Base-by-base conservation (phyloP, 306 rosid species). In the Trifolium repens region DNA sequence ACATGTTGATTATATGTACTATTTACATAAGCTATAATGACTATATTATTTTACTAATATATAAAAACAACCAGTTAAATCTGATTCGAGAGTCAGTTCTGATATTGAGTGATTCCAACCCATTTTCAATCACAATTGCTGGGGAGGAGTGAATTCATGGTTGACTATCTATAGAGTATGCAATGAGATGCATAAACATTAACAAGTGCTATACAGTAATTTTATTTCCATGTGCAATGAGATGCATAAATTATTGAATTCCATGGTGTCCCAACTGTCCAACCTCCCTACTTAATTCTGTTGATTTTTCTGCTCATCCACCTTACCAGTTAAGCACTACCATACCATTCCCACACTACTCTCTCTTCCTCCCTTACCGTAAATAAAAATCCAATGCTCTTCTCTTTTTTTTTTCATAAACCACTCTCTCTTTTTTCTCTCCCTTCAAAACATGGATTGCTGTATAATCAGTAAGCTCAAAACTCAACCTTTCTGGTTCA, bases 221-320 rank as follows among this genome's bases (percentile, higher is more conserved):
- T 30, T 30, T 30, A 30, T 4, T 30, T 30, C 40, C 40, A 37
- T 7, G 59, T 53, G 11, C 59, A 54, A 54, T 54, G 30, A 17
- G 30, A 54, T 54, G 60, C 60, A 26, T 55, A 1, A 27, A 55
- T 40, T 0, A 42, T 22, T 42, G 53, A 44, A 22, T 43, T 37
- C 40, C 42, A 70, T 16, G 2, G 17, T 52, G 74, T 70, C 58
- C 57, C 26, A 52, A 34, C 65, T 13, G 65, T 16, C 61, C 50
- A 65, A n/a, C 79, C 62, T 24, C 37, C 70, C 53, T 34, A 52
- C 81, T 87, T 84, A 80, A 84, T 59, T 84, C 82, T 5, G 89
- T 85, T 72, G 66, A 91, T 82, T 88, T 89, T 85, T 83, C 85
- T 57, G 97, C 91, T 88, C 96, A 87, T 86, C 98, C 34, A 85